phyloP scores from a whole-genome alignment of 176 grass and related monocot genomes.

The Phragmites australis region DNA sequence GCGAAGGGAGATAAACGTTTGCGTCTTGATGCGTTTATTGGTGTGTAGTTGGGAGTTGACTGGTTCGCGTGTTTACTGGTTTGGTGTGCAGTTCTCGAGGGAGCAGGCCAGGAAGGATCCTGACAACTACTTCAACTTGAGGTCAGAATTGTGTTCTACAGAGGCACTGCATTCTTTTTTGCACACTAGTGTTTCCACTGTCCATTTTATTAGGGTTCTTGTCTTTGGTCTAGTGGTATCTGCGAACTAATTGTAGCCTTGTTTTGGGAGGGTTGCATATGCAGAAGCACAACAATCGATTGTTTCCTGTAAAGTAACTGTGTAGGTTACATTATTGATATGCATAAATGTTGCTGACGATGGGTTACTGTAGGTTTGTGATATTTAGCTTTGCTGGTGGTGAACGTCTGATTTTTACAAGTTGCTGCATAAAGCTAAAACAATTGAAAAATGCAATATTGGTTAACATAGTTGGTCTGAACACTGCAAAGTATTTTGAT shows the following conservation, averaged over 20 bases:
- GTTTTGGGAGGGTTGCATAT: background rate
- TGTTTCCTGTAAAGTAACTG: background rate
- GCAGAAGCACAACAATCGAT: background rate
- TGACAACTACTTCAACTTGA: slow-evolving; percentile 86
- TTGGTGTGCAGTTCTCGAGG: slow-evolving; percentile 75
- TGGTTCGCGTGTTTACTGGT: slow-evolving; percentile 17
- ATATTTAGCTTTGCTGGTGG: slow-evolving; percentile 17
- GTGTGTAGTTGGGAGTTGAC: background rate
- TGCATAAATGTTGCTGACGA: background rate
- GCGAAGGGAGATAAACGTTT: background rate
- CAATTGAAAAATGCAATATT: background rate
- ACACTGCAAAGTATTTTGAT: background rate
- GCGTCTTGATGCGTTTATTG: slow-evolving; percentile 9
- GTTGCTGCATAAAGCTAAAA: background rate
- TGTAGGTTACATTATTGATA: slow-evolving; percentile 4
- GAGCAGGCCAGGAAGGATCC: slow-evolving; percentile 92
- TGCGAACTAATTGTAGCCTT: background rate
- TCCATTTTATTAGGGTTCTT: background rate
- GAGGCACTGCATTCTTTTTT: slow-evolving; percentile 7
- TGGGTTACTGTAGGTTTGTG: background rate
- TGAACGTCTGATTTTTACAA: background rate
- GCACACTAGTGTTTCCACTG: background rate
- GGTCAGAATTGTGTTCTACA: slow-evolving; percentile 45
- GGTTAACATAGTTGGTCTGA: background rate
- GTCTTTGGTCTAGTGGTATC: background rate